Conservation (phyloP, 306 rosid species). For the Clitoria ternatea region DNA sequence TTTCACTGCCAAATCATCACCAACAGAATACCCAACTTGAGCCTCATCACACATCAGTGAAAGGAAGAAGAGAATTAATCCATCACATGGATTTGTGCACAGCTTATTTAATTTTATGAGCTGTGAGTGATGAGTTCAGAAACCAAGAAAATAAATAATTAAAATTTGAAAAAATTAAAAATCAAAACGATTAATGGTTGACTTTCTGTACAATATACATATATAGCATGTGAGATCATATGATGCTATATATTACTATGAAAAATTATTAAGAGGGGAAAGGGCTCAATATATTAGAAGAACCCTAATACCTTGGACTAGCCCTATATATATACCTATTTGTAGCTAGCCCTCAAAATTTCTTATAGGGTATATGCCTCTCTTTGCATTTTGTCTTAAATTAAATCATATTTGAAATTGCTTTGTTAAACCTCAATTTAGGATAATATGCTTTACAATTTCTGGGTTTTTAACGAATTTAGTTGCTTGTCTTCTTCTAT, state of each 20-base stretch:
- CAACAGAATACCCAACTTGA: slow-evolving; percentile 42
- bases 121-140: neutral
- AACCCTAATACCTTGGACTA: slow-evolving; percentile 47
- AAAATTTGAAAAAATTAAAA: no score
- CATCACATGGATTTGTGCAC: neutral
- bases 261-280: slow-evolving; percentile 12
- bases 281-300: slow-evolving; percentile 28
- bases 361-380: neutral
- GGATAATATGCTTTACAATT: neutral
- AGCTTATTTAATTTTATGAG: slow-evolving; percentile 7
- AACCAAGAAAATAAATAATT: neutral
- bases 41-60: slow-evolving; percentile 8
- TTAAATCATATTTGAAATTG: neutral
- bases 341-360: slow-evolving; percentile 22
- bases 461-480: slow-evolving; percentile 7
- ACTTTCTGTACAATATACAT: neutral
- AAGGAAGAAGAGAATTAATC: neutral
- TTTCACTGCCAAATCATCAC: slow-evolving; percentile 45
- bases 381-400: neutral
- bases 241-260: slow-evolving; percentile 1
- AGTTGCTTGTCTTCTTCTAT: neutral
- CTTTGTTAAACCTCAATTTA: slow-evolving; percentile 19
- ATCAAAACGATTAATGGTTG: neutral
- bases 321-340: slow-evolving; percentile 44
- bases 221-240: slow-evolving; percentile 32